phyloP scores from a whole-genome alignment of 768 basidiomycete genomes.

The Mycena chlorophos region DNA sequence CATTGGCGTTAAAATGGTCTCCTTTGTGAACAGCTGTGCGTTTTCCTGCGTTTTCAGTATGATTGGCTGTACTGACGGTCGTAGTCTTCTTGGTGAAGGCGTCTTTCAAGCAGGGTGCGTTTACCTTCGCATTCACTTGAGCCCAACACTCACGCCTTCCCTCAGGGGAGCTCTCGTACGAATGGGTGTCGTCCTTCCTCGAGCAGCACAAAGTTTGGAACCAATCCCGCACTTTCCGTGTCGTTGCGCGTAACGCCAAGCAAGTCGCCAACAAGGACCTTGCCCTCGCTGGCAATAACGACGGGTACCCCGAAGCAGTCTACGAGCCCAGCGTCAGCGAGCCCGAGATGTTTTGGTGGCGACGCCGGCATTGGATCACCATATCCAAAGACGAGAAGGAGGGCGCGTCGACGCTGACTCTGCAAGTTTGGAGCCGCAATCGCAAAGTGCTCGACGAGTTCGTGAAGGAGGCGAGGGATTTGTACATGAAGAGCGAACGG shows the following conservation, averaged over 20 bases:
- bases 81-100: slow-evolving; percentile 25
- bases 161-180: background rate
- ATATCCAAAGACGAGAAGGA: slow-evolving; percentile 24
- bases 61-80: too few relatives aligned
- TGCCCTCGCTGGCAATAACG: slow-evolving; percentile 10
- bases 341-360: slow-evolving; percentile 21
- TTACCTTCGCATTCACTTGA: slow-evolving; percentile 16
- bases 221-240: slow-evolving; percentile 21
- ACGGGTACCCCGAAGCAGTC: slow-evolving; percentile 16
- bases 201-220: slow-evolving; percentile 25
- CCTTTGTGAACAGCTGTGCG: slow-evolving; percentile 22
- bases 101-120: slow-evolving; percentile 21
- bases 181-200: slow-evolving; percentile 20
- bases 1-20: slow-evolving; percentile 22
- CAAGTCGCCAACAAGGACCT: slow-evolving; percentile 19
- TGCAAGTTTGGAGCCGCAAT: slow-evolving; percentile 23
- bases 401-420: slow-evolving; percentile 11
- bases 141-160: background rate
- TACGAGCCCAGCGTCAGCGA: slow-evolving; percentile 19
- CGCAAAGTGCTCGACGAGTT: slow-evolving; percentile 22
- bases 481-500: slow-evolving; percentile 8
- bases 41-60: background rate
- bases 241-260: slow-evolving; percentile 18
- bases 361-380: slow-evolving; percentile 18
- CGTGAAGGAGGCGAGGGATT: slow-evolving; percentile 20